Conservation (phyloP, 129 eudicot genomes). For the Flaveria brownii region DNA sequence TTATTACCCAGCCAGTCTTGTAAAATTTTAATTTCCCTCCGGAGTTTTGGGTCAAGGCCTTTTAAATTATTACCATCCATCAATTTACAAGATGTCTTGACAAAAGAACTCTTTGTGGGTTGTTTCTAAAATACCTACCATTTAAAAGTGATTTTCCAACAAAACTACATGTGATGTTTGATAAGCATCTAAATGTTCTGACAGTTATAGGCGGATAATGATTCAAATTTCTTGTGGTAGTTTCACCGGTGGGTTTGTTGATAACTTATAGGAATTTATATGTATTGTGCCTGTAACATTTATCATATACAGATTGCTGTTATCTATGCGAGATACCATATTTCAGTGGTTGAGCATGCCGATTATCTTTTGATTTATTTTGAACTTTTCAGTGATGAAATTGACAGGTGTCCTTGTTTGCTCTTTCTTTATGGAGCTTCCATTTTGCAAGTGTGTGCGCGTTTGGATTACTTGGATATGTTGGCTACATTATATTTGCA, state of each 20-base stretch:
- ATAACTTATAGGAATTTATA: conserved; percentile 5
- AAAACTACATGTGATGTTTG: background rate
- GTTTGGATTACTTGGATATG: conserved; percentile 76
- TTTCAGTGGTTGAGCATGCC: conserved; percentile 22
- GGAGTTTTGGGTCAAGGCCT: background rate
- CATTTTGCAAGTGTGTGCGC: conserved; percentile 78
- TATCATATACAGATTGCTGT: conserved; percentile 15
- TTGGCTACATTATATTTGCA: conserved; percentile 70
- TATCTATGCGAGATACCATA: conserved; percentile 21
- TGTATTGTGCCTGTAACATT: conserved; percentile 12
- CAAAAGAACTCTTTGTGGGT: background rate
- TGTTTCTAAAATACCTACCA: background rate
- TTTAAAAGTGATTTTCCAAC: background rate
- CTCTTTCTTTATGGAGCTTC: conserved; percentile 82
- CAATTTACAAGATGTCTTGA: conserved; percentile 6
- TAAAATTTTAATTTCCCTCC: background rate
- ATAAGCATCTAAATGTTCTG: background rate
- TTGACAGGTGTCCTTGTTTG: conserved; percentile 82
- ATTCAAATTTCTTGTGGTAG: background rate
- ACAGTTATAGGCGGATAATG: background rate
- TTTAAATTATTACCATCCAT: background rate
- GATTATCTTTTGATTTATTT: conserved; percentile 32
- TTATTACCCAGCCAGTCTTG: background rate
- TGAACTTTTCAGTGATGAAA: conserved; percentile 49
- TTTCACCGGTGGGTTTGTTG: background rate